Conservation (phyloP, 331 rosid species). For the Telfairia occidentalis region DNA sequence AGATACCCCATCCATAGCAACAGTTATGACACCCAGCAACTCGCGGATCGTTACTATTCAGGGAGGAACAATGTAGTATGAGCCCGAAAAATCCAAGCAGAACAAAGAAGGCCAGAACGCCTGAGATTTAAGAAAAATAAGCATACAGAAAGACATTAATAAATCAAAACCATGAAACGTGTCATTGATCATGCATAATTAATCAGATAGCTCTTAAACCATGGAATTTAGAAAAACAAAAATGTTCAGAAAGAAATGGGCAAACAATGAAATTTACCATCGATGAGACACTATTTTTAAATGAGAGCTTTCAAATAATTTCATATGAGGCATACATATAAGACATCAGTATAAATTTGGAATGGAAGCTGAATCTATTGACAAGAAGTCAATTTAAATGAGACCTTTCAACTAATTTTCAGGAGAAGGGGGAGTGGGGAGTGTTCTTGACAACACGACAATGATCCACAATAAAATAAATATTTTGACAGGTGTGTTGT, state of each 20-base stretch:
- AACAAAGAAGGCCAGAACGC: slow-evolving; percentile 92
- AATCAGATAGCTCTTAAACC: neutral
- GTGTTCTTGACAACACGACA: neutral
- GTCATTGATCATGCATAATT: neutral
- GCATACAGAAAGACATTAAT: neutral
- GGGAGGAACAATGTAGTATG: slow-evolving; percentile 83
- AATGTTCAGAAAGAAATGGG: neutral
- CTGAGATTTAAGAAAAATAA: slow-evolving; percentile 22
- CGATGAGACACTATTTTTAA: neutral
- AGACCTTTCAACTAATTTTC: neutral
- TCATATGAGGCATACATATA: too few species aligned
- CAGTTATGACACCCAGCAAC: slow-evolving; percentile 99
- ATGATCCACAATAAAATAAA: neutral
- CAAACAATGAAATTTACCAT: neutral
- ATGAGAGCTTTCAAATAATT: too few species aligned
- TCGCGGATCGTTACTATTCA: slow-evolving; percentile 73
- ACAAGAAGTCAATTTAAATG: neutral
- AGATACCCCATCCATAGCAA: slow-evolving; percentile 97
- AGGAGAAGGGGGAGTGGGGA: neutral
- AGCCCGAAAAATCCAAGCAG: slow-evolving; percentile 93
- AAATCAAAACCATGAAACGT: neutral
- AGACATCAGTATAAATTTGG: neutral
- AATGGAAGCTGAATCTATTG: slow-evolving; percentile 8
- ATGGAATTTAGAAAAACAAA: neutral
- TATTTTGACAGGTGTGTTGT: neutral